Percentiles rank a stretch among this genome's conserved stretches.
phyloP scores from a whole-genome alignment of 306 rosid species.

The Fragaria iinumae region DNA sequence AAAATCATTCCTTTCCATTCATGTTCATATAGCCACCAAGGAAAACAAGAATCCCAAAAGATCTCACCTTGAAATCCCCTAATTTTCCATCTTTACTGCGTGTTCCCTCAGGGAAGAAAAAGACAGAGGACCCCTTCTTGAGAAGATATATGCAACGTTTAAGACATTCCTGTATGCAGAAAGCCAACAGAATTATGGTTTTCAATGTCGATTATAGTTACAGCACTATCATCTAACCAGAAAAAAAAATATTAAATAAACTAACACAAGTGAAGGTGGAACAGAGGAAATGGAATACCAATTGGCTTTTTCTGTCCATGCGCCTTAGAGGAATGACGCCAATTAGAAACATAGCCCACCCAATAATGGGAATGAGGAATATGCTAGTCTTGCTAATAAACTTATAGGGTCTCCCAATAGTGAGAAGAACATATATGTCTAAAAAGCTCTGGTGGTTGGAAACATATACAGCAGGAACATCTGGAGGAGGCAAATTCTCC shows the following conservation, averaged over 20 bases:
- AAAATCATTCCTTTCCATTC: neutral
- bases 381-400: constrained; percentile 97
- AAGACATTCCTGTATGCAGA: constrained; percentile 65
- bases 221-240: neutral
- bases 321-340: constrained; percentile 89
- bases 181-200: constrained; percentile 15
- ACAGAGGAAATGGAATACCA: constrained; percentile 55
- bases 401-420: constrained; percentile 80
- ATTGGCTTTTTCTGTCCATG: constrained; percentile 86
- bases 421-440: constrained; percentile 84
- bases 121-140: constrained; percentile 83
- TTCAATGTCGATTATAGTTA: neutral
- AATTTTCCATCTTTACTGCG: constrained; percentile 83
- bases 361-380: constrained; percentile 82
- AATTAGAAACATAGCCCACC: constrained; percentile 96
- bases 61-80: constrained; percentile 84
- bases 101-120: constrained; percentile 97
- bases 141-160: constrained; percentile 79
- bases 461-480: constrained; percentile 84
- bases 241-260: constrained; percentile 7
- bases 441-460: constrained; percentile 98
- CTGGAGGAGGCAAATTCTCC: constrained; percentile 78
- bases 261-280: neutral
- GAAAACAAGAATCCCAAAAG: constrained; percentile 9
- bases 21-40: constrained; percentile 24